Base-by-base conservation (phyloP, 305 asterid genomes). In the Fraxinus velutina region DNA sequence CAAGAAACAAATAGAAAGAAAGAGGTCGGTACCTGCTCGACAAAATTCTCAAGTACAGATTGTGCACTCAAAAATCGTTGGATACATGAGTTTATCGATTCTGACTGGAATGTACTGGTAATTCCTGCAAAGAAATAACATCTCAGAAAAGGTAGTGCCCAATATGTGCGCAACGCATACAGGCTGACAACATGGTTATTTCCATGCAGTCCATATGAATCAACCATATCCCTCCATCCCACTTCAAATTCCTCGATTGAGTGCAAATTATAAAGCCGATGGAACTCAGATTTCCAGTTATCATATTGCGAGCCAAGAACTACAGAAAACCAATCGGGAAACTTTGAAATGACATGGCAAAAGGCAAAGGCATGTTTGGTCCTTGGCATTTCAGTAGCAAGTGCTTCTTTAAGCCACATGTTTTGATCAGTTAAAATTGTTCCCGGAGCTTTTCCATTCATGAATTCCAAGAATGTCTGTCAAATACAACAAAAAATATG, bases 401-500 rank as follows among this genome's bases (percentile, higher is more conserved):
- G 78, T 27, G 94, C 93, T 86, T 92, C 94, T 86, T 89, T 89
- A 30, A 92, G 93, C 90, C 93, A 88, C 47, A 89, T 86, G 82
- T 89, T 90, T 83, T 92, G 94, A 83, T 92, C 93, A 6, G 97
- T 92, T 82, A 89, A 85, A 73, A 92, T 88, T 73, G 94, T 86
- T 82, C 79, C 88, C 4, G 97, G 93, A 76, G 91, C 87, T 82
- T 92, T 92, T 60, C 92, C 90, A n/a, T 83, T 88, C 93, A 90
- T 88, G 86, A 89, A 88, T 82, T 84, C 84, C 89, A 92, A 76
- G 87, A 92, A 88, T 47, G 87, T 82, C 96, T 92, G 90, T 39
- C 81, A 87, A 78, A 52, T 64, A 84, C 76, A 71, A 75, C 30
- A 37, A 85, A 77, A 33, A 73, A 77, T 13, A 33, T 83, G 79